Conservation (phyloP, 805 yeast species). For the Ogataea corticis region DNA sequence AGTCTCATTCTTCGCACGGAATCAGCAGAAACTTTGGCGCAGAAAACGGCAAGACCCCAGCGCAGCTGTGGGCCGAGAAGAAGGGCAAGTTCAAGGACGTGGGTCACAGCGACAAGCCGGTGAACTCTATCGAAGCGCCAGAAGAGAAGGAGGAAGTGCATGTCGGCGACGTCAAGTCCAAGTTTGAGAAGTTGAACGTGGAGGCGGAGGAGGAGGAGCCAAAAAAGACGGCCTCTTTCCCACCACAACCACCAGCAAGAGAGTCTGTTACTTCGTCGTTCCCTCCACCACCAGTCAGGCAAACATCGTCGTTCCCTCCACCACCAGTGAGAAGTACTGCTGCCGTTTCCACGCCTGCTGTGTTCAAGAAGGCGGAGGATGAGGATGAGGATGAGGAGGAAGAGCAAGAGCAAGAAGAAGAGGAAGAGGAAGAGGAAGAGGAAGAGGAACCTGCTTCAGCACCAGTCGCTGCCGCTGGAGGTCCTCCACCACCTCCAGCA, state of each 20-base stretch:
- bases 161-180: constrained; percentile 34
- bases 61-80: constrained; percentile 94
- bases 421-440: constrained; percentile 20
- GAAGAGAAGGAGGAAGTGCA: constrained; percentile 35
- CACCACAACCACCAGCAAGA: constrained; percentile 8
- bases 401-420: constrained; percentile 24
- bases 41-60: constrained; percentile 84
- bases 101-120: constrained; percentile 33
- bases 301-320: constrained; percentile 14
- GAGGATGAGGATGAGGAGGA: constrained; percentile 23
- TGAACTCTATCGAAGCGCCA: constrained; percentile 22
- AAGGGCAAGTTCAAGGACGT: constrained; percentile 63
- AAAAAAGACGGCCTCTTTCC: constrained; percentile 21
- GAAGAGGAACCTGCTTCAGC: constrained; percentile 30
- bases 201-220: constrained; percentile 27
- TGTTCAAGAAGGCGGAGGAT: constrained; percentile 19
- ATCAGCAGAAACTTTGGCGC: constrained; percentile 61
- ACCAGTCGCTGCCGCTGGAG: constrained; percentile 19
- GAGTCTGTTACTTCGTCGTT: constrained; percentile 10
- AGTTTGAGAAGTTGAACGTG: constrained; percentile 31
- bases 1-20: constrained; percentile 56
- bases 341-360: constrained; percentile 15
- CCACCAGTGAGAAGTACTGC: constrained; percentile 9
- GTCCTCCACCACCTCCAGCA: constrained; percentile 22
- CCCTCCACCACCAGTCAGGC: constrained; percentile 25